These are phyloP conservation scores for Panaeolus papilionaceus DNA, from an alignment of 768 basidiomycete genomes.

Conservation along the genomic window DNA sequence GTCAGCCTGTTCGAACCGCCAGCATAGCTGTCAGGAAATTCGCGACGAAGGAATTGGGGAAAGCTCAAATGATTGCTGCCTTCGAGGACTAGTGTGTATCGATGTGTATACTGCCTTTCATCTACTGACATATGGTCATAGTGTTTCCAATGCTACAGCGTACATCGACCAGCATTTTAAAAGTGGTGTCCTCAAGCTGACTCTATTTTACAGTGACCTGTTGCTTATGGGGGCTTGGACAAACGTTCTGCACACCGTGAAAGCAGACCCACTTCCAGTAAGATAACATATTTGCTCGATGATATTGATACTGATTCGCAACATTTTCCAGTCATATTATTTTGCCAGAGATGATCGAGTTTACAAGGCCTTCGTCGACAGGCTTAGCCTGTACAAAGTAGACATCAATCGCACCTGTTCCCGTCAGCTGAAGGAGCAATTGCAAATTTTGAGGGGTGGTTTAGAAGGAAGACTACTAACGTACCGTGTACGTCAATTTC, in stretches of 20 bases:
- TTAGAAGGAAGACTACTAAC: conserved; percentile 72
- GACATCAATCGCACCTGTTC: conserved; percentile 55
- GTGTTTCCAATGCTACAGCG: conserved; percentile 88
- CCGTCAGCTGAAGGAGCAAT: conserved; percentile 72
- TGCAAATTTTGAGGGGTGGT: conserved; percentile 64
- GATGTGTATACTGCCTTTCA: conserved; percentile 6
- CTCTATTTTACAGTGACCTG: conserved; percentile 56
- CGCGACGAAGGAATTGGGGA: conserved; percentile 85
- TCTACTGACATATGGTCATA: conserved; percentile 33
- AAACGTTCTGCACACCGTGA: conserved; percentile 60
- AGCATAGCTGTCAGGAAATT: conserved; percentile 82
- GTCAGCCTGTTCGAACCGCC: conserved; percentile 79
- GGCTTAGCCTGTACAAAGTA: conserved; percentile 47
- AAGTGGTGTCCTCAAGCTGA: conserved; percentile 7
- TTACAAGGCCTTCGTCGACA: conserved; percentile 70
- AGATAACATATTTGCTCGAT: conserved; percentile 26
- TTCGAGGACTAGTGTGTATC: conserved; percentile 80
- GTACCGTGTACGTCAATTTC: conserved; percentile 58
- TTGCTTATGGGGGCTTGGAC: conserved; percentile 86
- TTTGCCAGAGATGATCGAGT: conserved; percentile 94
- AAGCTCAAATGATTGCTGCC: conserved; percentile 77
- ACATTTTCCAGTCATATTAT: conserved; percentile 69
- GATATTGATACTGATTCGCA: neutral
- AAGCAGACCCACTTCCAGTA: conserved; percentile 77
- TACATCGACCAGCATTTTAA: conserved; percentile 24